Evolutionary conservation across 2,329 filamentous ascomycete species (phyloP), one percentile per base, ranked within the genome.

Genomic region (Fusarium duplospermum): DNA sequence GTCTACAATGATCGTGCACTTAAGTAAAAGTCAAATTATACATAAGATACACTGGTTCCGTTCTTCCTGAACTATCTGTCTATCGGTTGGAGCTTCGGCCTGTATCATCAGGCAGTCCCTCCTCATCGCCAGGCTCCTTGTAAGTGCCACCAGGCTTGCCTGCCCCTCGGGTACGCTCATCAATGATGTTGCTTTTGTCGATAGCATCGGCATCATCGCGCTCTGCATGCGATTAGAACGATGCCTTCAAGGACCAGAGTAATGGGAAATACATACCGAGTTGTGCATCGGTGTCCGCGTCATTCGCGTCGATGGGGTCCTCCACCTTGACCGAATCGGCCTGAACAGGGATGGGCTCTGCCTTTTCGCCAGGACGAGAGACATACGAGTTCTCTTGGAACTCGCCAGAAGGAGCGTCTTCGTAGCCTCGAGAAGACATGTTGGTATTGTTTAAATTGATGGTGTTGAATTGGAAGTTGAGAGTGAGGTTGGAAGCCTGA

Each of bases 321-420:
- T 77, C 66, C 33, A 76, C 65, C 35, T 40, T 66, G 14, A 71
- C 75, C 8, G 64, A 71, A 57, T 77, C 69, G 36, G 73, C 64
- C 16, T 74, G 73, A 6, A 77, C 75, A 5, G 75, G 69, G 22
- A 77, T 60, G 6, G 71, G 61, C 58, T 77, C 68, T 4, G 67
- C 59, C 59, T 77, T 74, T 16, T 74, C 65, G n/a, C 69, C 73
- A 20, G 67, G 66, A 2, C 73, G 69, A 52, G 75, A 73, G 14
- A 71, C 67, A 24, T 76, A 73, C 0, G 75, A 71, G 24, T 76
- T 33, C 1, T 76, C 71, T 35, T 69, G 72, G 36, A 68, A 61
- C 6, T 74, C 67, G 22, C 67, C 59, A 9, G 69, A 63, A 24
- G 71, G 71, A 7, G 59, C 45, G 33, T 74, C 67, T 16, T 69